Conservation (phyloP, 805 yeast genomes). For the Lipomyces orientalis region DNA sequence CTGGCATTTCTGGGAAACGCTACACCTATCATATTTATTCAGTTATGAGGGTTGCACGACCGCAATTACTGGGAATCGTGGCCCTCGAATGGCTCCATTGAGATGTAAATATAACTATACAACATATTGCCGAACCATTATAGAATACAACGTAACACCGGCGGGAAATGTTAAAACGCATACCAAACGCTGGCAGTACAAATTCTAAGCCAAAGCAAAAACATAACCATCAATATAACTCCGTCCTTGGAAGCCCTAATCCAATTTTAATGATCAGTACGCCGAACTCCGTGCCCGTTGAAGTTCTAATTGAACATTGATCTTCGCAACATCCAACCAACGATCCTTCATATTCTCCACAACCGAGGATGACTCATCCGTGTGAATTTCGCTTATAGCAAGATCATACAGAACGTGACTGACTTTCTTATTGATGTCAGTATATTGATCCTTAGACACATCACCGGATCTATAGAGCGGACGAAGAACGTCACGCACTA, state of each 20-base stretch:
- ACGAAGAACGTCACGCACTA: constrained; percentile 60
- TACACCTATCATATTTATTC: no score
- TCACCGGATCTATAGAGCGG: constrained; percentile 52
- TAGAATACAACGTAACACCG: neutral
- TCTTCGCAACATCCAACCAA: constrained; percentile 24
- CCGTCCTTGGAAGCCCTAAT: neutral
- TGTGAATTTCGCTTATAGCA: constrained; percentile 3
- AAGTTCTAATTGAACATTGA: constrained; percentile 22
- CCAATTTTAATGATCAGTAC: neutral
- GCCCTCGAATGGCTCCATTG: no score
- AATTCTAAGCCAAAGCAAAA: constrained; percentile 3
- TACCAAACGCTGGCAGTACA: neutral
- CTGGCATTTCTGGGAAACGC: no score
- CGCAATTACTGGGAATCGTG: no score
- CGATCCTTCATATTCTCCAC: constrained; percentile 9
- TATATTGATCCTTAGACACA: constrained; percentile 54
- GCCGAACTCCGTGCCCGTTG: constrained; percentile 3
- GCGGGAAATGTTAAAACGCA: neutral
- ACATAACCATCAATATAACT: neutral
- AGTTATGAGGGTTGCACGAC: no score
- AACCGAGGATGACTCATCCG: neutral
- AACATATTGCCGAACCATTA: neutral
- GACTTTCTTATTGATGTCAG: constrained; percentile 64
- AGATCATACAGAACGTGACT: constrained; percentile 61
- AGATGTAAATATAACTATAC: neutral